Conservation (phyloP, 2,329 filamentous ascomycete species). For the Rosellinia necatrix region DNA sequence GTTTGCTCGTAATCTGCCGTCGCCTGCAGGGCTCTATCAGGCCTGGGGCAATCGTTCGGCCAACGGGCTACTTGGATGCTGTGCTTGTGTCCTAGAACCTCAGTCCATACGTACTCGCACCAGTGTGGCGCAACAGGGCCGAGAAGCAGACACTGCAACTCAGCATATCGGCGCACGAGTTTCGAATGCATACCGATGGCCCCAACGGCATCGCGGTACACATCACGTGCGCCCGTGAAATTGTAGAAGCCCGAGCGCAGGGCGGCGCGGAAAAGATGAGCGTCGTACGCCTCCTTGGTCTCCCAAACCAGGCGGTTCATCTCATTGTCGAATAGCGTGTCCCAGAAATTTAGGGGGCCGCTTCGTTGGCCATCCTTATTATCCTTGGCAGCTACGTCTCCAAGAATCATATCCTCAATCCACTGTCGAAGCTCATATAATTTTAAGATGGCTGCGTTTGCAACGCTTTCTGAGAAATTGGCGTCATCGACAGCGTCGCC, state of each 20-base stretch:
- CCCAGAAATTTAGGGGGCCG: conserved; percentile 89
- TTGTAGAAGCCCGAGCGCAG: conserved; percentile 88
- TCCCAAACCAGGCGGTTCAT: conserved; percentile 83
- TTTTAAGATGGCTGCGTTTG: no score
- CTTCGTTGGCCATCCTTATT: conserved; percentile 61
- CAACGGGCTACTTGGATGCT: conserved; percentile 57
- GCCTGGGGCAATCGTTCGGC: conserved; percentile 47
- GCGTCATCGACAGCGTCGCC: no score
- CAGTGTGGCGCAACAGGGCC: conserved; percentile 89
- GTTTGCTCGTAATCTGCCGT: conserved; percentile 2
- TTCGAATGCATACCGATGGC: conserved; percentile 87
- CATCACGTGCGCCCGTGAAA: conserved; percentile 50
- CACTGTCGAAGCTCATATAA: no score
- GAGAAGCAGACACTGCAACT: conserved; percentile 84
- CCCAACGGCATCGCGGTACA: conserved; percentile 52
- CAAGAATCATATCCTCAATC: conserved; percentile 95
- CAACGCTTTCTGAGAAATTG: no score
- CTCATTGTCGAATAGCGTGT: conserved; percentile 91
- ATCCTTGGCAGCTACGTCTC: conserved; percentile 91
- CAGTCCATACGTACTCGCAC: conserved; percentile 91
- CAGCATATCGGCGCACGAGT: conserved; percentile 77
- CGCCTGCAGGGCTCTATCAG: neutral
- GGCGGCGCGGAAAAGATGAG: conserved; percentile 82
- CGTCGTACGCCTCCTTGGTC: conserved; percentile 76
- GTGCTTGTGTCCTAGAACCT: conserved; percentile 63